These are phyloP conservation scores for Lepidium africanum DNA, from an alignment of 345 rosid species.

Conservation along the genomic window DNA sequence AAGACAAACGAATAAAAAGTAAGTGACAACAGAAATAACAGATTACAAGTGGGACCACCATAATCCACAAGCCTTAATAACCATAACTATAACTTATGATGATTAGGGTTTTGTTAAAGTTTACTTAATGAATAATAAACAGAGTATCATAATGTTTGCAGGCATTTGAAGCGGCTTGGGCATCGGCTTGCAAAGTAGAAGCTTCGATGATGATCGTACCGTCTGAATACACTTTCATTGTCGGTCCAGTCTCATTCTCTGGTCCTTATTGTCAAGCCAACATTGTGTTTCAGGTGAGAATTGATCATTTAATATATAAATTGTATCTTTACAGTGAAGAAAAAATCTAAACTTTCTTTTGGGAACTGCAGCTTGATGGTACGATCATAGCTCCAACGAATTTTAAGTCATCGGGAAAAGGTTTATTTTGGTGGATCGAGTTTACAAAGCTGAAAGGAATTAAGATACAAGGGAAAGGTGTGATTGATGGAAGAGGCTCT, in stretches of 20 bases:
- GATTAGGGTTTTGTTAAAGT: not conserved
- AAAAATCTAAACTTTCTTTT: not conserved
- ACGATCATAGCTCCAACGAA: constrained; percentile 74
- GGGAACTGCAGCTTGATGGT: constrained; percentile 68
- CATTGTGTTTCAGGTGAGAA: constrained; percentile 75
- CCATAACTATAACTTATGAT: not conserved
- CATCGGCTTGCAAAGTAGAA: constrained; percentile 72
- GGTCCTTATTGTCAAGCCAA: constrained; percentile 84
- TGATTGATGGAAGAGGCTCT: constrained; percentile 92
- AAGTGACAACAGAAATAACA: constrained; percentile 29
- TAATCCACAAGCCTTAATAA: not conserved
- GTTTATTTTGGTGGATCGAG: constrained; percentile 74
- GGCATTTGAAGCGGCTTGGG: constrained; percentile 97
- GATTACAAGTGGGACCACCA: constrained; percentile 19
- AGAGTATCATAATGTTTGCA: constrained; percentile 21
- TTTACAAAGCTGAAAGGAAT: constrained; percentile 83
- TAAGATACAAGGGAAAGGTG: constrained; percentile 72
- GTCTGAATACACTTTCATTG: constrained; percentile 42
- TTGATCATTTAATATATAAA: not conserved
- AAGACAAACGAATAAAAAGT: constrained; percentile 22
- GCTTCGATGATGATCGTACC: constrained; percentile 64
- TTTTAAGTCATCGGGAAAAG: constrained; percentile 61
- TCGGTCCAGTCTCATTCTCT: constrained; percentile 89
- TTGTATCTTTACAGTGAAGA: not conserved
- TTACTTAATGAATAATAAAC: not conserved